phyloP scores from a whole-genome alignment of 163 green algal species.

The Scenedesmus sp. region DNA sequence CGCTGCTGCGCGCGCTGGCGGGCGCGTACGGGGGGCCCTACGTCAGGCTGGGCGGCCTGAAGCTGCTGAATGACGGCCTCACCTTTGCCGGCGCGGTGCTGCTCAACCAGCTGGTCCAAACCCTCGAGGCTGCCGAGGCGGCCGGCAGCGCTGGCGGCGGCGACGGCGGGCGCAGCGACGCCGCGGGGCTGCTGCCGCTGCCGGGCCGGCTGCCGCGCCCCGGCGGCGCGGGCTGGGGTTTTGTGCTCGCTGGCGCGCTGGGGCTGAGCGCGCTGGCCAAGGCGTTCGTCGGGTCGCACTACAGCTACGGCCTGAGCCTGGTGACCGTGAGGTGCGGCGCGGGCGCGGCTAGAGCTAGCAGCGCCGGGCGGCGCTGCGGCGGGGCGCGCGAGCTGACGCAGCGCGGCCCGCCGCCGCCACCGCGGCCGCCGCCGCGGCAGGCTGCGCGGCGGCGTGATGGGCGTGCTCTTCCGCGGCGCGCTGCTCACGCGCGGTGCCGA shows the following conservation, averaged over 20 bases:
- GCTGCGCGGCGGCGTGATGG: constrained; percentile 62
- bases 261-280: constrained; percentile 32
- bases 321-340: background rate
- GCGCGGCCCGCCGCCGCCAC: too few relatives aligned
- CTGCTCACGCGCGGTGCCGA: constrained; percentile 42
- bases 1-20: constrained; percentile 67
- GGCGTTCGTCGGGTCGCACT: constrained; percentile 47
- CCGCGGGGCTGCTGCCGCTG: background rate
- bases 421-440: constrained; percentile 41
- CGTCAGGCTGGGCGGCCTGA: constrained; percentile 67
- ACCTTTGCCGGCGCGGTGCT: constrained; percentile 80
- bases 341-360: too few relatives aligned
- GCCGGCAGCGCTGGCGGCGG: constrained; percentile 6
- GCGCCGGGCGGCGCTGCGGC: too few relatives aligned
- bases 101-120: constrained; percentile 74
- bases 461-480: constrained; percentile 49
- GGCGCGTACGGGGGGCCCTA: constrained; percentile 65
- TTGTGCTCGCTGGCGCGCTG: constrained; percentile 49
- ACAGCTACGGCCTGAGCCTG: constrained; percentile 51
- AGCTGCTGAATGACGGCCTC: constrained; percentile 72
- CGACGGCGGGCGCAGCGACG: background rate
- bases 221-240: constrained; percentile 37
- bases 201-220: background rate
- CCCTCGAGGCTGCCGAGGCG: background rate
- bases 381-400: too few relatives aligned